Evolutionary conservation across 2,329 filamentous ascomycete species (phyloP), one percentile per base, ranked within the genome.

Genomic region (Fusarium solani-melongenae): DNA sequence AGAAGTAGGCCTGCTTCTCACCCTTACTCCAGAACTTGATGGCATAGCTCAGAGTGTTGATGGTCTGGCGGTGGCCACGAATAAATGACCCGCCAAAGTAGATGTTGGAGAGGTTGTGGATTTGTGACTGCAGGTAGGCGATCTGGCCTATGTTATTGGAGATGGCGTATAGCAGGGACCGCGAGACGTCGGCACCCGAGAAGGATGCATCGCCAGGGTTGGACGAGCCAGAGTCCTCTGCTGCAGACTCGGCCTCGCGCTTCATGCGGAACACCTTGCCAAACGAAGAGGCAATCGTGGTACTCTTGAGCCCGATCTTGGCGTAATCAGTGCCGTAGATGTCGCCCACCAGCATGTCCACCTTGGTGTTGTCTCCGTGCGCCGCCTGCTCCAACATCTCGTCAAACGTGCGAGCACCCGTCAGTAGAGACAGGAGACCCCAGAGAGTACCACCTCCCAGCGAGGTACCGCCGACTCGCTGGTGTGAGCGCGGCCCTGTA

Each of bases 91-190:
- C 96, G 24, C 96, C 96, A 83, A 99, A 99, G 85, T 99, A 99
- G 70, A 99, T 98, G 79, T 96, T 92, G 72, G 94, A 93, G 29
- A 98, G 87, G 53, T 92, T 90, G 84, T 99, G 96, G 80, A 98
- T 96, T 81, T 98, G 95, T 7, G 94, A 96, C 81, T 98, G 96
- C n/a, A 99, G 87, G 82, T 96, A 98, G 49, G 96, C 95, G 77
- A 99, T 97, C 85, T 99, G 96, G 17, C 96, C 96, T 73, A 98
- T 98, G 83, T 98, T 98, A 86, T 98, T 98, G 81, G 93, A 96
- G 76, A 98, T 94, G 27, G 96, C 96, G 83, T 98, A 99, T 0
- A 99, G 89, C 20, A 99, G 88, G 55, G 94, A 98, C 34, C 96
- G 89, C 27, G 94, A 96, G 73, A 99, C 94, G 82, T 99, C 96